Evolutionary conservation across 352 stramenopile species (phyloP), one percentile per base, ranked within the genome.

Genomic region (Globisporangium cystogenes): DNA sequence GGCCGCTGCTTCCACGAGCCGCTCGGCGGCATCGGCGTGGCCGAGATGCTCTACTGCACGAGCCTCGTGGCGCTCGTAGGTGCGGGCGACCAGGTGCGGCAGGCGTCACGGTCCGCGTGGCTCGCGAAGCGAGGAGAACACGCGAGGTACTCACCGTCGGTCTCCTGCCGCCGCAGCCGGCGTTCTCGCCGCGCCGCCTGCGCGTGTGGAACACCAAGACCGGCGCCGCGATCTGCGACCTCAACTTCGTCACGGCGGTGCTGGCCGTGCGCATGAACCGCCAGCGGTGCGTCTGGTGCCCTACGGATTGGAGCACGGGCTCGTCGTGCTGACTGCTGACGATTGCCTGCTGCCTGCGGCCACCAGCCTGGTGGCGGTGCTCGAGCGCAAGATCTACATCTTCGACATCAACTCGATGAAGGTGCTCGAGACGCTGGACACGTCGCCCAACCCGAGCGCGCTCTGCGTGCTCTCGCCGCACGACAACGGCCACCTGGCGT

Each of bases 341-440:
- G 29, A 5, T 33, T 15, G 14, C 8, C 8, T 36, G 31, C 6
- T 5, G 10, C 10, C 6, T 31, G 27, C 10, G 27, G 27, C 7
- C 42, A 8, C n/a, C 47, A 86, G 75, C 41, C 56, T 94, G 33
- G 69, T 97, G 16, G 86, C 89, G 12, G 83, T 95, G 35, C 69
- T 97, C 16, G 85, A 97, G 67, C 80, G 74, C 31, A 90, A 92
- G 55, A 78, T 97, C 53, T 95, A 97, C 65, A 96, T 97, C 65
- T 96, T 97, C 45, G 90, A 97, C 70, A 95, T 97, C 55, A 93
- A 93, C 62, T 89, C 87, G 36, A 96, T 97, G 87, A 93, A 96
- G 64, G 90, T 96, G 40, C 70, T 97, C 43, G 85, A 96, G 61
- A 96, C 87, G 39, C 70, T 97, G 31, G 86, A 96, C 51, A 96